Conservation (phyloP, 108 stramenopile species). For the Discostella stelligeroides region DNA sequence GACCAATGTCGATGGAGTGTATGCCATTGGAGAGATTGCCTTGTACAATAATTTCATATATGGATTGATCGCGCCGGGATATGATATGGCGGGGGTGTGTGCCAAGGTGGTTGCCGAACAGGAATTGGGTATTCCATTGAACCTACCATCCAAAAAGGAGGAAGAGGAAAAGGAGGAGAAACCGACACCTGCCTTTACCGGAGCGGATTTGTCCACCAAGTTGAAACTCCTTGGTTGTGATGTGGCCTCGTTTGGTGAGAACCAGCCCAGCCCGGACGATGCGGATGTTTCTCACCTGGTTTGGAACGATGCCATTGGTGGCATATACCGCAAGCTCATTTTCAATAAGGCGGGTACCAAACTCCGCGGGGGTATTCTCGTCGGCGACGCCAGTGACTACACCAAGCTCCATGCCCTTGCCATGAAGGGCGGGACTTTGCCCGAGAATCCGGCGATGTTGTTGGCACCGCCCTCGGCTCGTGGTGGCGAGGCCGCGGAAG, state of each 20-base stretch:
- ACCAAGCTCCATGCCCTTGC: slow-evolving; percentile 77
- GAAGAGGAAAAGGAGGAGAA: too few relatives aligned
- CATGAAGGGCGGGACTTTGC: slow-evolving; percentile 65
- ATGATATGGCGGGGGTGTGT: slow-evolving; percentile 89
- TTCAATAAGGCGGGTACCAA: slow-evolving; percentile 91
- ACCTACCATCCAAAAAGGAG: too few relatives aligned
- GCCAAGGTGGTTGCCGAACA: slow-evolving; percentile 78
- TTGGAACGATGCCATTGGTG: slow-evolving; percentile 88
- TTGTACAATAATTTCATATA: slow-evolving; percentile 93
- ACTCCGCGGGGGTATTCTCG: slow-evolving; percentile 90
- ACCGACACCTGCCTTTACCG: slow-evolving; percentile 83
- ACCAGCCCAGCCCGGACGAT: slow-evolving; percentile 84
- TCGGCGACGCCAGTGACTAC: slow-evolving; percentile 93
- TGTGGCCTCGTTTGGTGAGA: slow-evolving; percentile 93
- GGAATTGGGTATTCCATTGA: slow-evolving; percentile 57
- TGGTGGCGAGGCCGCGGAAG: slow-evolving; percentile 56
- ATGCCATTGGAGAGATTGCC: slow-evolving; percentile 93
- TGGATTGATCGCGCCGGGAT: slow-evolving; percentile 92
- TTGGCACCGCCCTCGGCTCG: slow-evolving; percentile 71
- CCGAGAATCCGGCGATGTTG: slow-evolving; percentile 73
- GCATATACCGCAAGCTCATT: slow-evolving; percentile 93
- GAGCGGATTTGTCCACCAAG: slow-evolving; percentile 94
- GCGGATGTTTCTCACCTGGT: slow-evolving; percentile 79
- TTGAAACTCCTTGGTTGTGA: slow-evolving; percentile 95
- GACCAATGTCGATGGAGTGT: slow-evolving; percentile 80